Evolutionary conservation across 176 grass and related monocot genomes (phyloP), one percentile per base, ranked within the genome.

Genomic region (Oryza longistaminata): DNA sequence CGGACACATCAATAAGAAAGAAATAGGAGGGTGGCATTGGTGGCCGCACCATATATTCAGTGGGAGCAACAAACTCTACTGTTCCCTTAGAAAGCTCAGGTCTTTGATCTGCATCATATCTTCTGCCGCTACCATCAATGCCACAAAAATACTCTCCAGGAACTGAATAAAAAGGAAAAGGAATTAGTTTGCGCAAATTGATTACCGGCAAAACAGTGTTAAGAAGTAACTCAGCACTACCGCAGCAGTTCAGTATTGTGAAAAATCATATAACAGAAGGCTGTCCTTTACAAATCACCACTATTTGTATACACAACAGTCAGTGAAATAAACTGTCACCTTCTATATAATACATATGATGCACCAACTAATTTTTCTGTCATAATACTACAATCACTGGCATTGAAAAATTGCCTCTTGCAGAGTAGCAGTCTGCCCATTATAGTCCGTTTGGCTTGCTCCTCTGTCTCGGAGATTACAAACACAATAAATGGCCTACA

Each of bases 31-130:
- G 97, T 1, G 93, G 93, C 97, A 99, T 99, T 49, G 97, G 97
- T 60, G 97, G 93, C 86, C 97, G 92, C 82, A 99, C 90, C 97
- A 99, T 99, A 87, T 99, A 96, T 85, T 99, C 97, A 64, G 97
- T 95, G 43, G 97, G 87, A 85, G 97, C 97, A 82, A 96, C 90
- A 92, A 96, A 99, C 76, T 99, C 97, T 45, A 99, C 90, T 78
- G 91, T 99, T 88, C 97, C 97, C 53, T 99, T 94, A 44, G 48
- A 89, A 73, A 99, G 91, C 76, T 99, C 97, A 83, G 93, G 97
- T 76, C 97, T 88, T 89, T 99, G 90, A 90, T 92, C 91, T 75
- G 75, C 13, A 91, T 99, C 97, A 31, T 64, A 94, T 90, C 97
- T 92, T 88, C 90, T 89, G 24, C 97, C 97, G 83, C 80, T 92